Percentiles rank a stretch among this genome's conserved stretches.
These are phyloP conservation scores for Amanita jacksonii DNA, from an alignment of 768 basidiomycete genomes.

Conservation along the genomic window DNA sequence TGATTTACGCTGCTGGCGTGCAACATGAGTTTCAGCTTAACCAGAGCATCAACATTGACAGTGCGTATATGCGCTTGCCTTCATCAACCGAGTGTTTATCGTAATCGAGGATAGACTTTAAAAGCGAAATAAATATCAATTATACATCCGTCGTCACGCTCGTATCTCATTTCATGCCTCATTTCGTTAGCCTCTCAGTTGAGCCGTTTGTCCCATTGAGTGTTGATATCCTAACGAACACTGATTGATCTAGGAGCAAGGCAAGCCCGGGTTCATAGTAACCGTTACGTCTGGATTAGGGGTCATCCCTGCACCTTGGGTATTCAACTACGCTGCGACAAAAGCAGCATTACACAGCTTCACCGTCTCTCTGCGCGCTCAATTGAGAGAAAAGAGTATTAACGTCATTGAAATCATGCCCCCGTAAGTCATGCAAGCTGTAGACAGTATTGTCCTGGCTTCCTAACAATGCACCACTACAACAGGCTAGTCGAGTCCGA, in stretches of 20 bases:
- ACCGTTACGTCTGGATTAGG: constrained; percentile 46
- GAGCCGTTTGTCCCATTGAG: not conserved
- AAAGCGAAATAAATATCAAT: constrained; percentile 43
- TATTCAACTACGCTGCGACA: constrained; percentile 44
- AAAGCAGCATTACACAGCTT: constrained; percentile 52
- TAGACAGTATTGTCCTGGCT: not conserved
- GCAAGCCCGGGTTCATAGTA: constrained; percentile 37
- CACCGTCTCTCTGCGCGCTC: constrained; percentile 33
- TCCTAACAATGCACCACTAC: not conserved
- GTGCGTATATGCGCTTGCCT: constrained; percentile 18
- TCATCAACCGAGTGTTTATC: not conserved
- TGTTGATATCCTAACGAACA: too few relatives aligned
- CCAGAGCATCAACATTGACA: constrained; percentile 30
- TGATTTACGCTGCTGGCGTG: constrained; percentile 44
- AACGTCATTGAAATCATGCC: constrained; percentile 49
- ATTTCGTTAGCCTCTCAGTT: constrained; percentile 46
- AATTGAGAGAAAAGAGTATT: constrained; percentile 40
- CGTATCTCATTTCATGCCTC: constrained; percentile 41
- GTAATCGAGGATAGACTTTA: constrained; percentile 23
- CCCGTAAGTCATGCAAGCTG: constrained; percentile 42
- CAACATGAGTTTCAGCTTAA: constrained; percentile 41
- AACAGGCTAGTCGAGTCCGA: constrained; percentile 7
- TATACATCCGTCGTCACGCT: constrained; percentile 41
- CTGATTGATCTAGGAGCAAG: constrained; percentile 25
- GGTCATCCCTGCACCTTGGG: constrained; percentile 30